Evolutionary conservation across 148 eudicot genomes (phyloP).

Genomic region (Polygonum aviculare): DNA sequence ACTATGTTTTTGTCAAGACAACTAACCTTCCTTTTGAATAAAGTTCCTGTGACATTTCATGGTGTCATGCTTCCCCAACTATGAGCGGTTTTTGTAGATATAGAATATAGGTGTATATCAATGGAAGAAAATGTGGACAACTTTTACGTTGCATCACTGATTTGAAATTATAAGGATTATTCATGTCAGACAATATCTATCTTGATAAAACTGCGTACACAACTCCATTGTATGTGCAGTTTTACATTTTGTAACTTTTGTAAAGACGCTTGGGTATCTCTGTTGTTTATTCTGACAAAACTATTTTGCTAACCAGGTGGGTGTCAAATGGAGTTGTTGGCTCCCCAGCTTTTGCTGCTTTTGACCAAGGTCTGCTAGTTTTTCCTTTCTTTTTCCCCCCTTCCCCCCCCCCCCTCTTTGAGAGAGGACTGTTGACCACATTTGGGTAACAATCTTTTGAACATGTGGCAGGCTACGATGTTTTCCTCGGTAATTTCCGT

Average conservation of each 20-base stretch:
- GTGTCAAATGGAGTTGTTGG: conserved; percentile 93
- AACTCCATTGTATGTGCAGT: background rate
- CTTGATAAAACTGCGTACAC: background rate
- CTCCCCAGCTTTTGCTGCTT: conserved; percentile 99
- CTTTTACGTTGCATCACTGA: background rate
- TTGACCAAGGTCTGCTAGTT: conserved; percentile 74
- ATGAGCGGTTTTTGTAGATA: background rate
- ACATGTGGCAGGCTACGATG: conserved; percentile 66
- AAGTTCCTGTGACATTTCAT: background rate
- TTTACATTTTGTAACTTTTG: background rate
- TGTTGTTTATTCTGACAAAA: background rate
- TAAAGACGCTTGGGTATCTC: background rate
- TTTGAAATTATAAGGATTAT: background rate
- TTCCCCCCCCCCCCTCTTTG: background rate
- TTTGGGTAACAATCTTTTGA: background rate
- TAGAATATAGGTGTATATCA: background rate
- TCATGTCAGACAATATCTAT: background rate
- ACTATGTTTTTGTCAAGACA: background rate
- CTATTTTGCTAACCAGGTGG: conserved; percentile 44
- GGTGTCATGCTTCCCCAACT: background rate
- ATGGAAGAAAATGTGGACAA: background rate
- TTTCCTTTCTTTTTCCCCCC: background rate
- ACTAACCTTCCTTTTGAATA: background rate
- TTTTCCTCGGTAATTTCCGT: conserved; percentile 88
- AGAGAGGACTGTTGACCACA: background rate